phyloP scores from a whole-genome alignment of 179 eudicot species.

The Spergularia azorica region DNA sequence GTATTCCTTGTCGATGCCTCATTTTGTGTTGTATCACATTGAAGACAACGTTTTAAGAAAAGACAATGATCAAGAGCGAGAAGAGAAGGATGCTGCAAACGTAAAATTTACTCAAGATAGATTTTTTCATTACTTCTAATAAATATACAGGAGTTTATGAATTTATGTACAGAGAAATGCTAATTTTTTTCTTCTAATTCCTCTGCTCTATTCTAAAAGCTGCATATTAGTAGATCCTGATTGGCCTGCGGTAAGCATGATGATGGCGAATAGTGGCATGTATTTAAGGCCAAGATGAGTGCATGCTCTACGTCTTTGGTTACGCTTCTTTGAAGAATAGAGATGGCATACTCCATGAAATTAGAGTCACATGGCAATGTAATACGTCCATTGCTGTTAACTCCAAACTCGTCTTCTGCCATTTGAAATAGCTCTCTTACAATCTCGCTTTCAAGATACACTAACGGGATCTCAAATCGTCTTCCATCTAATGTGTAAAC shows the following conservation, averaged over 20 bases:
- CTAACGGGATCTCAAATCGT: conserved; percentile 45
- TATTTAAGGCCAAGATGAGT: conserved; percentile 17
- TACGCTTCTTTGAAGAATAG: conserved; percentile 21
- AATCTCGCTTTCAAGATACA: conserved; percentile 26
- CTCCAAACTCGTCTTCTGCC: conserved; percentile 48
- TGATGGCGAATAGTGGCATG: conserved; percentile 15
- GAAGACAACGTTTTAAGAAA: no score
- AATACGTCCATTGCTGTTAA: conserved; percentile 24
- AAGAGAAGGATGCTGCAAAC: no score
- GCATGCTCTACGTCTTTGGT: conserved; percentile 32
- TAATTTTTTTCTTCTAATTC: no score
- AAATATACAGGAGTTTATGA: no score
- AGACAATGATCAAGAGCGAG: no score
- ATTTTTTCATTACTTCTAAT: no score
- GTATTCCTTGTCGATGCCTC: no score
- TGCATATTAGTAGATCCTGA: background rate
- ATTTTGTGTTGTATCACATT: no score
- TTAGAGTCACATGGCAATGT: conserved; percentile 40
- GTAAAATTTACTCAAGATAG: no score
- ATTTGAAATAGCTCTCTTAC: conserved; percentile 40
- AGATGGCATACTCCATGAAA: conserved; percentile 32
- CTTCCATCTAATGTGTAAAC: conserved; percentile 38
- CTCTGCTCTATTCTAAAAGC: conserved; percentile 2
- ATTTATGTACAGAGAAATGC: no score
- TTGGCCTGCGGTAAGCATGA: conserved; percentile 3